Base-by-base conservation (phyloP, 169 alveolate species). In the Cryptosporidium meleagridis region DNA sequence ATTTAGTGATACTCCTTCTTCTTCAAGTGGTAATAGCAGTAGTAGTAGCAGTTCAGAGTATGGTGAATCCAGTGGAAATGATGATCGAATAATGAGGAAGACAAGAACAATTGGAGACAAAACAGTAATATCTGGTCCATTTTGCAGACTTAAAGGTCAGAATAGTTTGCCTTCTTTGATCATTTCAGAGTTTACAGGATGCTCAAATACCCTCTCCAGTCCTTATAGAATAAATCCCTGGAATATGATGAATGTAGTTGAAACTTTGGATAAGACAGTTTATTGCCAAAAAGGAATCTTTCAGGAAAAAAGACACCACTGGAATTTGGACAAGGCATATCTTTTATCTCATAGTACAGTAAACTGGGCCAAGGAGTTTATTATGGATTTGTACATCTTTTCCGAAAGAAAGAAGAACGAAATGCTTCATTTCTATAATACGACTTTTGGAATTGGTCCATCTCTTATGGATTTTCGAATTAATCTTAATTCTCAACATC, bases 181-280 rank as follows among this genome's bases (percentile, higher is more conserved):
- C 18, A 70, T 94, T 21, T 92, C 95, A 53, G 96, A 94, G 84
- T 94, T 94, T 75, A 91, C 96, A 9, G 96, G 96, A 26, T 93
- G 94, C 73, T 89, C 94, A 52, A 71, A 93, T 67, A 93, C 95
- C 72, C 93, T 94, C 7, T 69, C 93, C 39, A 87, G 94, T 29
- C 93, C 95, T 14, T 84, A 91, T 23, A 93, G 96, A 37, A 93
- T 93, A 23, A 93, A 94, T 80, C 96, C 96, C 26, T 94, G 96
- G 96, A 92, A 94, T 75, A 52, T 91, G 58, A 94, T 93, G 58
- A 92, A 86, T 53, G 92, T 94, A 53, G 92, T 92, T 3, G 95
- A 87, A 55, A 95, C 96, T 26, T 48, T 94, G 85, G 96, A 93
- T 70, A 67, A 85, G 59, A 93, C 92, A 18, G 85, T 93, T 84